Evolutionary conservation across 2,329 filamentous ascomycete species (phyloP), one percentile per base, ranked within the genome.

Genomic region (Colletotrichum sp.): DNA sequence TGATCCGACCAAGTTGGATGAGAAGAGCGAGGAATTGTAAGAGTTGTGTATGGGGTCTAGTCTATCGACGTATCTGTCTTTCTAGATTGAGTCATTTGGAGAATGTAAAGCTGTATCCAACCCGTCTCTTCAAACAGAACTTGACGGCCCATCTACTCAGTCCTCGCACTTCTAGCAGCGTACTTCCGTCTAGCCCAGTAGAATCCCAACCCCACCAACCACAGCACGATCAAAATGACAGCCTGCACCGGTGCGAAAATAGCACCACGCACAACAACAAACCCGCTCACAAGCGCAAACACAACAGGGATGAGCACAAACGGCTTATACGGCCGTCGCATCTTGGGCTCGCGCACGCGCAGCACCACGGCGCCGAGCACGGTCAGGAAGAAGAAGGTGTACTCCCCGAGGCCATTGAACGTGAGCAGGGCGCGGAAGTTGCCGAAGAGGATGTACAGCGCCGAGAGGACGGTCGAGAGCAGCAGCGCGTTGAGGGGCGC

Each of bases 351-450:
- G 2, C 89, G 86, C 71, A 87, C 87, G 14, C 91, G 87, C 58
- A 93, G 81, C 18, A 92, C 82, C 12, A 92, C 84, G 2, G 90
- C 88, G 0, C 91, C 91, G 0, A 92, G 78, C 0, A 92, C 91
- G 0, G 91, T 91, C 34, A 92, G 85, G 79, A 93, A 91, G 83
- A 93, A 93, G 81, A 93, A 93, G 0, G 91, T 88, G 80, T 91
- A 93, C 78, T 91, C 90, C 16, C 89, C 90, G 5, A 91, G 82
- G 0, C 90, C 90, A 67, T 91, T 91, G 77, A 92, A 92, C 0
- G 90, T 92, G 13, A 93, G 79, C 0, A 93, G 87, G 1, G 89
- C 88, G 38, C 91, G 87, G 83, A 93, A 93, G 80, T 87, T 90
- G 21, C 91, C 92, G 0, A 92, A 84, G 2, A 91, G 79, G 36